Evolutionary conservation across 352 stramenopile genomes (phyloP), one percentile per base, ranked within the genome.

Genomic region (Phytophthora megakarya): DNA sequence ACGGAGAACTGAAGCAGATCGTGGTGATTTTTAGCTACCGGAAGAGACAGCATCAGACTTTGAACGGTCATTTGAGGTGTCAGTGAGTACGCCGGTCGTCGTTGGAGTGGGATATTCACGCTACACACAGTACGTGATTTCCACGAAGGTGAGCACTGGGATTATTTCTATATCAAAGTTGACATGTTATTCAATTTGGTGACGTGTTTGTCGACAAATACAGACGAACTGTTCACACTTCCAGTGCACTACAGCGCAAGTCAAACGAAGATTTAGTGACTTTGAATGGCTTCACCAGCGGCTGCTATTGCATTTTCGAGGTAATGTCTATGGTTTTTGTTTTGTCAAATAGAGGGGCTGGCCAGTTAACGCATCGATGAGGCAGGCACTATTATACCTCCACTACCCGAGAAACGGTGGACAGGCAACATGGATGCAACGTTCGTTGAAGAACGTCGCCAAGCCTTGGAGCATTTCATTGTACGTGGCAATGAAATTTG

Each of bases 251-350:
- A 72, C 74, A 7, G 83, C 80, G 23, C 84, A 93, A 88, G 86
- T 97, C 26, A 90, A 90, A 45, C 77, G 90, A 9, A 80, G 90
- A 12, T 97, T 95, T 62, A 95, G 84, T 51, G 90, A 97, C 67
- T 96, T 97, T 44, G 84, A 93, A 53, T 97, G 90, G 90, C 78
- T 96, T 7, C 90, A 96, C 28, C 70, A 93, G 51, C 79, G 90
- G 7, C 63, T 97, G 23, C 53, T 89, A 13, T 75, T 84, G 60
- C 73, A 87, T 33, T 96, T 92, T 75, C 84, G 82, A 76, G 87
- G 84, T 91, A 45, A 42, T 10, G 21, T 6, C 3, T 47, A 5
- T 21, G n/a, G 23, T 16, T 22, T 19, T 28, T 38, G 16, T 15
- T 16, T 19, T 4, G 8, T 22, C 30, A 38, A 13, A 26, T 39